Conservation (phyloP, 805 yeast genomes). For the Ogataea allantospora region DNA sequence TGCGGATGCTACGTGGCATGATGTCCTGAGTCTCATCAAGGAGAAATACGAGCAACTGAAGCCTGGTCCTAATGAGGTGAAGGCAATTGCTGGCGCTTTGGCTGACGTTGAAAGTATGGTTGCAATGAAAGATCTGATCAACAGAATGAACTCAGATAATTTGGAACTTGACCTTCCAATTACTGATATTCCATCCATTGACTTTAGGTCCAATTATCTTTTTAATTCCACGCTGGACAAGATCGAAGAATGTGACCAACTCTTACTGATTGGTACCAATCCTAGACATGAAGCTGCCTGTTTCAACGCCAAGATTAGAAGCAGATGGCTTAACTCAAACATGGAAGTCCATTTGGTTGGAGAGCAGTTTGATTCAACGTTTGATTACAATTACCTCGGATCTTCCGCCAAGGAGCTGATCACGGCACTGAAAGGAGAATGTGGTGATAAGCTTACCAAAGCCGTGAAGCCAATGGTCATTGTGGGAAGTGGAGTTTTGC, state of each 20-base stretch:
- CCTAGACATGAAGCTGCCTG: slow-evolving; percentile 92
- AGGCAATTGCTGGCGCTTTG: slow-evolving; percentile 80
- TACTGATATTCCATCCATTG: slow-evolving; percentile 63
- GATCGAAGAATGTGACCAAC: slow-evolving; percentile 78
- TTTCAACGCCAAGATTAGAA: slow-evolving; percentile 78
- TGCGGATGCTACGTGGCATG: slow-evolving; percentile 82
- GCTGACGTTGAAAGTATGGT: slow-evolving; percentile 82
- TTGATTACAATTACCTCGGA: slow-evolving; percentile 63
- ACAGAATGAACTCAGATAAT: slow-evolving; percentile 78
- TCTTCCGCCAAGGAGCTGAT: slow-evolving; percentile 53
- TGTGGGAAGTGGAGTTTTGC: slow-evolving; percentile 77
- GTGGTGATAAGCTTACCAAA: slow-evolving; percentile 61
- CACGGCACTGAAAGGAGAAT: slow-evolving; percentile 61
- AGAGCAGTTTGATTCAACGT: slow-evolving; percentile 74
- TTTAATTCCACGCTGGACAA: slow-evolving; percentile 81
- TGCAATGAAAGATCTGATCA: slow-evolving; percentile 74
- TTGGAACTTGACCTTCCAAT: slow-evolving; percentile 66
- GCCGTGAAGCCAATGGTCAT: slow-evolving; percentile 78
- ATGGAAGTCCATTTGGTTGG: slow-evolving; percentile 75
- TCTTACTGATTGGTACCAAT: slow-evolving; percentile 78
- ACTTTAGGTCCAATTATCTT: slow-evolving; percentile 72
- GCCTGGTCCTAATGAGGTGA: slow-evolving; percentile 68
- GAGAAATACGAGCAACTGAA: slow-evolving; percentile 53
- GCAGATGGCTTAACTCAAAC: slow-evolving; percentile 65
- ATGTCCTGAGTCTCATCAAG: slow-evolving; percentile 69